Evolutionary conservation across 2,329 filamentous ascomycete species (phyloP).

Genomic region (Alternaria sp.): DNA sequence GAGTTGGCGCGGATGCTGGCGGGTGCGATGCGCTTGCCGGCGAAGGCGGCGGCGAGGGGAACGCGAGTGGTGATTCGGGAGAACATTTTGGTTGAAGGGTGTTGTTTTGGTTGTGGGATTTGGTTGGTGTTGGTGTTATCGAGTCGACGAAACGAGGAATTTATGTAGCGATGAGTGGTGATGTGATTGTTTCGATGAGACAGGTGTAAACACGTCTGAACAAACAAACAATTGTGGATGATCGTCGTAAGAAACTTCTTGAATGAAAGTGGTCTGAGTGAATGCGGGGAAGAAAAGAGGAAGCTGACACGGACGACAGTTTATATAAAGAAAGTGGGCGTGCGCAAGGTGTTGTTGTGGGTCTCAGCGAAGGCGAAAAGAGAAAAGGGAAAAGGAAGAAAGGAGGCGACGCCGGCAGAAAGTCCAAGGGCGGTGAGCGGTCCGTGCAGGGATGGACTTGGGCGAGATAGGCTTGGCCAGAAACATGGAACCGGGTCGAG

Average conservation of each 20-base stretch:
- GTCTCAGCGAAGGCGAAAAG: conserved; percentile 11
- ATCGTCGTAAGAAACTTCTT: neutral
- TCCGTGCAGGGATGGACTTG: conserved; percentile 22
- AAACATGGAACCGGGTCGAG: neutral
- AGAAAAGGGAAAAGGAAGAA: conserved; percentile 17
- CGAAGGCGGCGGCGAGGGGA: conserved; percentile 35
- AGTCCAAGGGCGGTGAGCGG: conserved; percentile 30
- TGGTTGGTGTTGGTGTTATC: neutral
- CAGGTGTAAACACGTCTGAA: conserved; percentile 10
- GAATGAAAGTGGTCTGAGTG: conserved; percentile 12
- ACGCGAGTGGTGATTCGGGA: conserved; percentile 32
- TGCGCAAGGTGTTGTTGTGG: conserved; percentile 10
- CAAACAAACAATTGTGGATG: conserved; percentile 12
- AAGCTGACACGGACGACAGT: conserved; percentile 10
- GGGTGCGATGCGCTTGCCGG: conserved; percentile 32
- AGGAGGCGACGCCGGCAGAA: conserved; percentile 20
- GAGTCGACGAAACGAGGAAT: neutral
- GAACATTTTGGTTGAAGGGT: conserved; percentile 23
- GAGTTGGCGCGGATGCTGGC: conserved; percentile 45
- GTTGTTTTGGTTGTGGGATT: conserved; percentile 3
- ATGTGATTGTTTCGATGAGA: conserved; percentile 2
- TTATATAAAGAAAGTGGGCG: conserved; percentile 29
- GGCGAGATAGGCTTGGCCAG: conserved; percentile 10
- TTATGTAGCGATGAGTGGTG: conserved; percentile 8
- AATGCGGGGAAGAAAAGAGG: conserved; percentile 21